Base-by-base conservation (phyloP, 208 protist species). In the Leishmania aethiopica region DNA sequence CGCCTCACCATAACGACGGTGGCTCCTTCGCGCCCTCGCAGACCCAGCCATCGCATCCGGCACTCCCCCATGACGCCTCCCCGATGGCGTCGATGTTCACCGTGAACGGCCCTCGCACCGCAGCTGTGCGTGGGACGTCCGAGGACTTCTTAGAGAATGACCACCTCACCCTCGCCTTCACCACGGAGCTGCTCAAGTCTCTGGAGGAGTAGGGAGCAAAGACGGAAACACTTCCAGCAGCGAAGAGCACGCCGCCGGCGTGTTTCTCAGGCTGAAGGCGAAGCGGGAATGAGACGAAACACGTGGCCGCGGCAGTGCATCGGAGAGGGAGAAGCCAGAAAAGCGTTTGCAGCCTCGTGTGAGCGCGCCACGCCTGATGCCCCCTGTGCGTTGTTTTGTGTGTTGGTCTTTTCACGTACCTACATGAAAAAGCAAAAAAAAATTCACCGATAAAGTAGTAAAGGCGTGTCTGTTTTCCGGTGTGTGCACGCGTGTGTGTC, bases 111-210 rank as follows among this genome's bases (percentile, higher is more conserved):
- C 70, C 83, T 28, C 85, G 81, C 47, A 57, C 72, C 5, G 81
- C 79, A 6, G 53, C 81, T 8, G 77, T 79, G 67, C 78, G 79
- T 45, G 77, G 73, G 32, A 79, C 81, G 19, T 32, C 79, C n/a
- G 84, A 86, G 22, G 79, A 87, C 28, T 78, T 83, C 45, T 55
- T 83, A 47, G 81, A 88, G n/a, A 79, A 90, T 72, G 86, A 86
- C 64, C 84, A 81, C 67, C 73, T 87, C 76, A 82, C 83, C 15
- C 74, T 86, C 53, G 81, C 84, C 69, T 83, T 90, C 77, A 85
- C 83, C 7, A 83, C 84, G 6, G 84, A 87, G 53, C 79, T 89
- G 51, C 83, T 89, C n/a, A 85, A 87, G 62, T 82, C 84, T 5
- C 75, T 88, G 28, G 85, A 88, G 62, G 83, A 86, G 28, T 88